Evolutionary conservation across 768 basidiomycete genomes (phyloP).

Genomic region (Mycena capillaripes): DNA sequence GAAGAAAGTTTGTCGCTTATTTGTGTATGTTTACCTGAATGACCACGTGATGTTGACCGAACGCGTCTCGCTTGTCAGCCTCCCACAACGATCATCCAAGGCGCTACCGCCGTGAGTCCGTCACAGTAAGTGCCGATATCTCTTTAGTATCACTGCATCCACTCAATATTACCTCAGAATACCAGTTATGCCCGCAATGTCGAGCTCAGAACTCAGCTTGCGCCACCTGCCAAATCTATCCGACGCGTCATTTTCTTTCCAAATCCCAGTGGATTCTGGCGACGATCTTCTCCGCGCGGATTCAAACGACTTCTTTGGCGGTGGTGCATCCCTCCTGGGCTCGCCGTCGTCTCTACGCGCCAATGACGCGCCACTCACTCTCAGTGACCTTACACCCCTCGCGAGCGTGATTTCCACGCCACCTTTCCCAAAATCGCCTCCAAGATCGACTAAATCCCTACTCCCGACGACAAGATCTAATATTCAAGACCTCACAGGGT

Average conservation of each 20-base stretch:
- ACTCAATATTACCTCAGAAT: background rate
- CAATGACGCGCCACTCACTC: conserved; percentile 49
- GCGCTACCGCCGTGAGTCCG: background rate
- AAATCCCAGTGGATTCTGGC: conserved; percentile 62
- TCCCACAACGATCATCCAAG: background rate
- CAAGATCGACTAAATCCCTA: conserved; percentile 27
- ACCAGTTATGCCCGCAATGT: background rate
- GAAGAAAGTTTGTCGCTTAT: no score
- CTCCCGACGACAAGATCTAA: conserved; percentile 18
- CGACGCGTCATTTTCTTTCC: conserved; percentile 65
- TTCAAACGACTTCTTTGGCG: conserved; percentile 61
- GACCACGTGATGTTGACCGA: conserved; percentile 18
- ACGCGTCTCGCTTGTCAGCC: conserved; percentile 16
- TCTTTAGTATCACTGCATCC: background rate
- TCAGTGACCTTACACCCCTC: conserved; percentile 59
- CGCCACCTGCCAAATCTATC: conserved; percentile 70
- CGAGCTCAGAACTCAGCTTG: conserved; percentile 56
- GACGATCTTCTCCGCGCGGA: conserved; percentile 69
- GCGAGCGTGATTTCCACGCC: conserved; percentile 36
- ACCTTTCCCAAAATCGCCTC: background rate
- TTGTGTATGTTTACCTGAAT: background rate
- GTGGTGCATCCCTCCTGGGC: conserved; percentile 51
- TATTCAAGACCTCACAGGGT: background rate
- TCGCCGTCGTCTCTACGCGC: conserved; percentile 35
- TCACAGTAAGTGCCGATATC: background rate